A percentile compares a stretch with the other conserved stretches of the same genome.
Conservation (phyloP, 2,329 filamentous ascomycete genomes). For the Pseudocercospora crystallina region DNA sequence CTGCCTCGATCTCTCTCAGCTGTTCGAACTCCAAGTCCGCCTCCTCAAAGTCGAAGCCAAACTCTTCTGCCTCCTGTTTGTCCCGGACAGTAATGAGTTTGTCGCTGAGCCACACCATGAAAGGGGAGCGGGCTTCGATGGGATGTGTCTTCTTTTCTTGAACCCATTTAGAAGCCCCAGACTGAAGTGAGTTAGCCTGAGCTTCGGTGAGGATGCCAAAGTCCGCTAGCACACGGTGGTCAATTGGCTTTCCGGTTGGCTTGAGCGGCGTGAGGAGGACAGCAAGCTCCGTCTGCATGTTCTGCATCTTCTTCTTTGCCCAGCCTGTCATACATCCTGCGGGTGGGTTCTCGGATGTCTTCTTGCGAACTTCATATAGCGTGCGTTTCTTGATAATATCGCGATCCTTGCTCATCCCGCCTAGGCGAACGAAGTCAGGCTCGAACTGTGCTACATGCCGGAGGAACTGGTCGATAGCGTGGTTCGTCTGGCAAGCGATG, state of each 20-base stretch:
- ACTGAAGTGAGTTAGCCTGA: slow-evolving; percentile 63
- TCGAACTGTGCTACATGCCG: slow-evolving; percentile 63
- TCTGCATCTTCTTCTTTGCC: slow-evolving; percentile 45
- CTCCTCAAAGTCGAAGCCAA: slow-evolving; percentile 58
- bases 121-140: slow-evolving; percentile 29
- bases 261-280: slow-evolving; percentile 47
- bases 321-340: slow-evolving; percentile 42
- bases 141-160: slow-evolving; percentile 25
- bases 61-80: slow-evolving; percentile 49
- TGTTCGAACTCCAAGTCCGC: slow-evolving; percentile 62
- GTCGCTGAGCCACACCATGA: slow-evolving; percentile 61
- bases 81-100: slow-evolving; percentile 48
- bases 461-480: slow-evolving; percentile 82
- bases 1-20: slow-evolving; percentile 60
- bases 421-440: slow-evolving; percentile 63
- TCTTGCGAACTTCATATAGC: slow-evolving; percentile 60
- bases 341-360: slow-evolving; percentile 34
- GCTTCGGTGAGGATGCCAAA: slow-evolving; percentile 59
- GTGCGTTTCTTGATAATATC: slow-evolving; percentile 64
- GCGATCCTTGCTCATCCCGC: slow-evolving; percentile 66
- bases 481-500: slow-evolving; percentile 84
- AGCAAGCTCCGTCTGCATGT: slow-evolving; percentile 43
- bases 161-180: slow-evolving; percentile 45
- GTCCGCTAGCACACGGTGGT: slow-evolving; percentile 54
- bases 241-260: slow-evolving; percentile 47